A percentile compares a stretch with the other conserved stretches of the same genome.
phyloP scores from a whole-genome alignment of 1,284 basidiomycete species.

The Fereydounia khargensis region DNA sequence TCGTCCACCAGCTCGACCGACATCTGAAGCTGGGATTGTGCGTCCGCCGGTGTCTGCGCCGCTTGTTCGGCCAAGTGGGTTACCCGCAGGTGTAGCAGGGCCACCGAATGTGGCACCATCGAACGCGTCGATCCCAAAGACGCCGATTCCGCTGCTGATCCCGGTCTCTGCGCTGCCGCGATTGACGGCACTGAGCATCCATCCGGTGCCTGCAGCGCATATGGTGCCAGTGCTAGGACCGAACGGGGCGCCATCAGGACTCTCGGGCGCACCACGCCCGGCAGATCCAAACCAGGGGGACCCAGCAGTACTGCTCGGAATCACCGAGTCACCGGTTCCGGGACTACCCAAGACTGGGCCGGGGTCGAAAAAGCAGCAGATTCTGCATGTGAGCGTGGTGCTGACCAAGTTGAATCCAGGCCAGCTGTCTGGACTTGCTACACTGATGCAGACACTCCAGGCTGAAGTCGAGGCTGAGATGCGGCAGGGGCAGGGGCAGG shows the following conservation, averaged over 20 bases:
- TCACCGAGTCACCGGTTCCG: conserved; percentile 35
- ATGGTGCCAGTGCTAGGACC: conserved; percentile 35
- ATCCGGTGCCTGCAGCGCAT: conserved; percentile 44
- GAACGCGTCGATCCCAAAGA: conserved; percentile 39
- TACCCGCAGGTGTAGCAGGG: too few relatives aligned
- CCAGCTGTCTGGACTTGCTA: conserved; percentile 49
- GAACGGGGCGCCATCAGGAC: conserved; percentile 21
- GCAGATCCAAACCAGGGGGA: conserved; percentile 42
- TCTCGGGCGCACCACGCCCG: conserved; percentile 35
- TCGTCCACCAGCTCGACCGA: too few relatives aligned
- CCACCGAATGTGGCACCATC: too few relatives aligned
- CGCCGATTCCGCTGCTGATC: conserved; percentile 51
- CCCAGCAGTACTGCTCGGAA: conserved; percentile 49
- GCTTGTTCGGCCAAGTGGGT: too few relatives aligned
- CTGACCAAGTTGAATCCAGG: conserved; percentile 45
- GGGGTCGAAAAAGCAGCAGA: conserved; percentile 29
- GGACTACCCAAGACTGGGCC: conserved; percentile 3
- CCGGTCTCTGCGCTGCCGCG: conserved; percentile 44
- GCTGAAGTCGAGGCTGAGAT: conserved; percentile 24
- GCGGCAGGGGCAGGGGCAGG: neutral
- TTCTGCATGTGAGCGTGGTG: conserved; percentile 50
- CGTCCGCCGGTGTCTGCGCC: too few relatives aligned
- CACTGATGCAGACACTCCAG: conserved; percentile 51
- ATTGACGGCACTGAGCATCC: conserved; percentile 46
- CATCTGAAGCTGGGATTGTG: too few relatives aligned